Conservation (phyloP, 208 protist species). For the Strigomonas culicis region DNA sequence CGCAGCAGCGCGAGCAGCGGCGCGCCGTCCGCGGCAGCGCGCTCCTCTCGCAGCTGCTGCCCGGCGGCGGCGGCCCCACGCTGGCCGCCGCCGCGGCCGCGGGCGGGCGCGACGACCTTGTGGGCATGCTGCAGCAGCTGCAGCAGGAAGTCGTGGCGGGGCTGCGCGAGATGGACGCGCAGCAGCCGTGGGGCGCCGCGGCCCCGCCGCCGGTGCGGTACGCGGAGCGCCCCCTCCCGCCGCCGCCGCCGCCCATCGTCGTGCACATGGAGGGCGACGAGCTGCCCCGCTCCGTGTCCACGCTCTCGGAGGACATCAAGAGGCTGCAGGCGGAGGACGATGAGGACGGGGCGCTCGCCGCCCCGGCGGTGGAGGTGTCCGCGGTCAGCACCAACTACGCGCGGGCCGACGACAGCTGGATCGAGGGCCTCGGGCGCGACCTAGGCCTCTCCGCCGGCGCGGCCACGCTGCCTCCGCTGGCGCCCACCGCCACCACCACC, state of each 20-base stretch:
- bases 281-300: neutral
- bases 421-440: neutral
- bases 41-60: neutral
- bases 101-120: constrained; percentile 18
- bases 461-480: neutral
- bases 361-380: constrained; percentile 8
- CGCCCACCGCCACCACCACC: neutral
- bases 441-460: neutral
- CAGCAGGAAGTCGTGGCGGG: constrained; percentile 24
- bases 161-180: constrained; percentile 1
- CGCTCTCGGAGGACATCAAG: neutral
- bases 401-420: constrained; percentile 39
- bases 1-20: constrained; percentile 13
- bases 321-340: neutral
- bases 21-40: neutral
- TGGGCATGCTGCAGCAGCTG: constrained; percentile 30
- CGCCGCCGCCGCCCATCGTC: neutral
- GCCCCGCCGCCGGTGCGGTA: constrained; percentile 1
- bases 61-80: too few species aligned
- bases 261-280: neutral
- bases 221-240: neutral
- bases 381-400: constrained; percentile 26
- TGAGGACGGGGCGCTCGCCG: neutral
- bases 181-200: neutral
- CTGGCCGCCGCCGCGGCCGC: too few species aligned